Percentiles rank a stretch among this genome's conserved stretches.
Evolutionary conservation across 2,329 filamentous ascomycete species (phyloP).

Genomic region (Davidsoniella virescens): DNA sequence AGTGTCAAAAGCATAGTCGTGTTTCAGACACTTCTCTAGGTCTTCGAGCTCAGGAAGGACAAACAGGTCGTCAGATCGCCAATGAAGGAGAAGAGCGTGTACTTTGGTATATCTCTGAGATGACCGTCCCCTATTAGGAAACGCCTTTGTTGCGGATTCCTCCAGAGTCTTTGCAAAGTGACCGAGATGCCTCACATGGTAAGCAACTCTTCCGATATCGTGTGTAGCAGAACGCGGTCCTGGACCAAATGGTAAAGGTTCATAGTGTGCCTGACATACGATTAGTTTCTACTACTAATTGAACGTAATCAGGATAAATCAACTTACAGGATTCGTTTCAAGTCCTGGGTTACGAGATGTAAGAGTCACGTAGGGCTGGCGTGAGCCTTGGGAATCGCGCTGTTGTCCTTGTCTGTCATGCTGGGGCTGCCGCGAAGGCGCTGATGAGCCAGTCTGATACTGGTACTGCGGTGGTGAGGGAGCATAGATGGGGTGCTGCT

Average conservation of each 20-base stretch:
- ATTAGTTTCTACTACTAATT: background rate
- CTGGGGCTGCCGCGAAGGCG: background rate
- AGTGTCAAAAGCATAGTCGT: slow-evolving; percentile 40
- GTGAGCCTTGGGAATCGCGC: background rate
- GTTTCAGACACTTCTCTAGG: slow-evolving; percentile 35
- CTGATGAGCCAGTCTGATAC: background rate
- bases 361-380: slow-evolving; percentile 34
- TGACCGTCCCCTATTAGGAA: slow-evolving; percentile 36
- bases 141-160: slow-evolving; percentile 39
- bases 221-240: slow-evolving; percentile 31
- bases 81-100: slow-evolving; percentile 37
- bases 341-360: slow-evolving; percentile 28
- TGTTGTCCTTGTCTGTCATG: background rate
- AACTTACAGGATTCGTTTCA: slow-evolving; percentile 5
- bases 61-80: slow-evolving; percentile 41
- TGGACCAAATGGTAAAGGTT: slow-evolving; percentile 6
- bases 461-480: background rate
- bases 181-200: slow-evolving; percentile 39
- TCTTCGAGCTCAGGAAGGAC: slow-evolving; percentile 42
- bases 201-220: slow-evolving; percentile 40
- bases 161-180: slow-evolving; percentile 38
- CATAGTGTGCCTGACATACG: slow-evolving; percentile 15
- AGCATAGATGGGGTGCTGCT: background rate
- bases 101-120: slow-evolving; percentile 41
- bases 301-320: background rate